A percentile compares a stretch with the other conserved stretches of the same genome.
Evolutionary conservation across 2,329 filamentous ascomycete species (phyloP).

Genomic region (Fusarium bulbicola): DNA sequence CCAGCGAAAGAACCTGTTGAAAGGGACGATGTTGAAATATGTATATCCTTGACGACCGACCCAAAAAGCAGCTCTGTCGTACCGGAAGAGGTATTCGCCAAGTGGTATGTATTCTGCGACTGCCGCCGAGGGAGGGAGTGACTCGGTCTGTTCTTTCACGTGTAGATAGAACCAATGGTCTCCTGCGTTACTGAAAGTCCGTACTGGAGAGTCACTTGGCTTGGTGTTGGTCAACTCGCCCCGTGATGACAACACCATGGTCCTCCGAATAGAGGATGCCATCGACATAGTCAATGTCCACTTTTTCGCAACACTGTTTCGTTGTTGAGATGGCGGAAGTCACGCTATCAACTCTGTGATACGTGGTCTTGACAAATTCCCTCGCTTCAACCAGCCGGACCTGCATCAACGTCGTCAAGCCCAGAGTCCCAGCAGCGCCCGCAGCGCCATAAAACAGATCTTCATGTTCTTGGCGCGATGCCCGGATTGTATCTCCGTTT

Average conservation of each 20-base stretch:
- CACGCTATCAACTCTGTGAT: slow-evolving; percentile 56
- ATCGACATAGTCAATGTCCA: slow-evolving; percentile 65
- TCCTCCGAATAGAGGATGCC: slow-evolving; percentile 63
- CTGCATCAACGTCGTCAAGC: slow-evolving; percentile 68
- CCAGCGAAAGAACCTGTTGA: slow-evolving; percentile 67
- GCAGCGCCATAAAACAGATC: slow-evolving; percentile 69
- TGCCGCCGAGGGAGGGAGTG: background rate
- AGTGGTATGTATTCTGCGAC: slow-evolving; percentile 39
- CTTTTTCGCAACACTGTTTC: slow-evolving; percentile 24
- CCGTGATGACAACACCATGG: slow-evolving; percentile 63
- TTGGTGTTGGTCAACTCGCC: slow-evolving; percentile 53
- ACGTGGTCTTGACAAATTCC: slow-evolving; percentile 64
- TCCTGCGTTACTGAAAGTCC: slow-evolving; percentile 58
- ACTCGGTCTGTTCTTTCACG: slow-evolving; percentile 50
- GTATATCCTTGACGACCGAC: slow-evolving; percentile 67
- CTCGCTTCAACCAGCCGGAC: slow-evolving; percentile 63
- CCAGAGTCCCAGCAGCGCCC: slow-evolving; percentile 67
- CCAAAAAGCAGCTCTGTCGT: slow-evolving; percentile 74
- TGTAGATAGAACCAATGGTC: slow-evolving; percentile 76
- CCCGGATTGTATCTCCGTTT: slow-evolving; percentile 62
- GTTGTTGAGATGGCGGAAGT: slow-evolving; percentile 52
- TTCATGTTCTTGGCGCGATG: slow-evolving; percentile 55
- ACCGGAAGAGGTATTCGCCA: slow-evolving; percentile 66
- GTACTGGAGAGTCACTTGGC: background rate
- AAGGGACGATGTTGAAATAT: slow-evolving; percentile 59